Conservation (phyloP, 805 yeast genomes). For the Candida michaelii region DNA sequence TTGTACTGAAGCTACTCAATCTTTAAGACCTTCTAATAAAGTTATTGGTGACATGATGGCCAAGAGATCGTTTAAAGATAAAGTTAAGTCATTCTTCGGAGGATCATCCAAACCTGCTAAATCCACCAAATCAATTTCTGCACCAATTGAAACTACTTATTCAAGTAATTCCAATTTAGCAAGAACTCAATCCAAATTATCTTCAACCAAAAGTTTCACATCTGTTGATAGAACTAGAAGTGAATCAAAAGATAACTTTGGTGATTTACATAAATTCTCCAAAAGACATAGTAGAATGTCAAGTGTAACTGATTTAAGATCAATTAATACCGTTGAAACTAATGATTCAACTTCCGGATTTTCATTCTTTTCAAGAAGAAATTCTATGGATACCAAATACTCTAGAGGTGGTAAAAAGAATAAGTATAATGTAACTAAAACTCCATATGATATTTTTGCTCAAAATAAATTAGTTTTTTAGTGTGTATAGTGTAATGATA, state of each 20-base stretch:
- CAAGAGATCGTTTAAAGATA: conserved; percentile 17
- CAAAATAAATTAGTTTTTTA: conserved; percentile 14
- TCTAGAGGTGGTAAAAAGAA: conserved; percentile 14
- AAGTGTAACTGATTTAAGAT: conserved; percentile 15
- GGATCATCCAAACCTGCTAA: not conserved
- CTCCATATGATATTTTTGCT: conserved; percentile 17
- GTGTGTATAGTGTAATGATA: conserved; percentile 6
- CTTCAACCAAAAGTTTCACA: conserved; percentile 10
- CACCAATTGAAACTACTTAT: conserved; percentile 17
- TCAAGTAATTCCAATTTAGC: conserved; percentile 11
- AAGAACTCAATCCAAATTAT: conserved; percentile 2
- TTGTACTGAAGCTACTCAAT: conserved; percentile 11
- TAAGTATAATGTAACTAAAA: conserved; percentile 16
- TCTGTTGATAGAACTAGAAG: conserved; percentile 18
- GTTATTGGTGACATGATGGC: conserved; percentile 11
- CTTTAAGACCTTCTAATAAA: conserved; percentile 12
- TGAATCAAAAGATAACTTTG: conserved; percentile 11
- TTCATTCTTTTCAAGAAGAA: conserved; percentile 17
- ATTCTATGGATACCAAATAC: conserved; percentile 12
- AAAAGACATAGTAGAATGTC: conserved; percentile 10
- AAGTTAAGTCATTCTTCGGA: conserved; percentile 15
- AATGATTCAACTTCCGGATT: conserved; percentile 20
- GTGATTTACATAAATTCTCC: conserved; percentile 3
- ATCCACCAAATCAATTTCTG: conserved; percentile 10
- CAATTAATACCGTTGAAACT: conserved; percentile 14